A percentile compares a stretch with the other conserved stretches of the same genome.
Evolutionary conservation across 495 filamentous ascomycete species (phyloP).

Genomic region (Cenococcum geophilum): DNA sequence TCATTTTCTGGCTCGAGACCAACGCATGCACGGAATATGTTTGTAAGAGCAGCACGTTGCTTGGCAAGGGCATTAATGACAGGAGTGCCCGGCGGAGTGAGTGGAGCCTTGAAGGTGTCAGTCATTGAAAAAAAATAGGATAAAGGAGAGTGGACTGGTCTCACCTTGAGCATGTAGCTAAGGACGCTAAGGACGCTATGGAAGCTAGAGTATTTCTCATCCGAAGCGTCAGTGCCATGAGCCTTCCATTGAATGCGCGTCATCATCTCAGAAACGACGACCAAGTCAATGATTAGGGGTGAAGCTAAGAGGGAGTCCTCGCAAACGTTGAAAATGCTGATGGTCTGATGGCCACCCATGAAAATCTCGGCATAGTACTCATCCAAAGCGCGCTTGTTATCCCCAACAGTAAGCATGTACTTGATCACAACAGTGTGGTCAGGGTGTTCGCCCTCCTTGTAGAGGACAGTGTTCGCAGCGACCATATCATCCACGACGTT

Average conservation of each 20-base stretch:
- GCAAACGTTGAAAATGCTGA: slow-evolving; percentile 97
- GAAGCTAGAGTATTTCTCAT: slow-evolving; percentile 78
- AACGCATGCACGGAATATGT: slow-evolving; percentile 98
- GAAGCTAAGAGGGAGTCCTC: slow-evolving; percentile 98
- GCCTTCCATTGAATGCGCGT: slow-evolving; percentile 91
- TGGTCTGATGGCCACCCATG: slow-evolving; percentile 97
- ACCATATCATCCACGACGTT: slow-evolving; percentile 99
- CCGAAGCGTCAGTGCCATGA: slow-evolving; percentile 46
- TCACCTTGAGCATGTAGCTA: slow-evolving; percentile 95
- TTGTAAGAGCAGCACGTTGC: slow-evolving; percentile 89
- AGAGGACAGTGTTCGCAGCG: slow-evolving; percentile 84
- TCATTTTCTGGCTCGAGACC: slow-evolving; percentile 96
- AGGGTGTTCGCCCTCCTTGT: slow-evolving; percentile 61
- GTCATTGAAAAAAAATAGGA: no score
- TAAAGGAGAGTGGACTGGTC: slow-evolving; percentile 3
- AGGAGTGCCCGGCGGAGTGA: slow-evolving; percentile 91
- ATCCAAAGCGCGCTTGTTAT: slow-evolving; percentile 97
- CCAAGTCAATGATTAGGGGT: slow-evolving; percentile 94
- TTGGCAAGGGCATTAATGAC: slow-evolving; percentile 95
- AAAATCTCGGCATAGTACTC: slow-evolving; percentile 99
- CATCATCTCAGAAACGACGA: slow-evolving; percentile 92
- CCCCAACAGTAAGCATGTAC: slow-evolving; percentile 98
- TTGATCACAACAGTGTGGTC: slow-evolving; percentile 48
- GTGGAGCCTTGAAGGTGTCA: slow-evolving; percentile 54
- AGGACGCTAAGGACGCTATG: slow-evolving; percentile 96